These are phyloP conservation scores for Collybiopsis luxurians DNA, from an alignment of 768 basidiomycete species.

Conservation along the genomic window DNA sequence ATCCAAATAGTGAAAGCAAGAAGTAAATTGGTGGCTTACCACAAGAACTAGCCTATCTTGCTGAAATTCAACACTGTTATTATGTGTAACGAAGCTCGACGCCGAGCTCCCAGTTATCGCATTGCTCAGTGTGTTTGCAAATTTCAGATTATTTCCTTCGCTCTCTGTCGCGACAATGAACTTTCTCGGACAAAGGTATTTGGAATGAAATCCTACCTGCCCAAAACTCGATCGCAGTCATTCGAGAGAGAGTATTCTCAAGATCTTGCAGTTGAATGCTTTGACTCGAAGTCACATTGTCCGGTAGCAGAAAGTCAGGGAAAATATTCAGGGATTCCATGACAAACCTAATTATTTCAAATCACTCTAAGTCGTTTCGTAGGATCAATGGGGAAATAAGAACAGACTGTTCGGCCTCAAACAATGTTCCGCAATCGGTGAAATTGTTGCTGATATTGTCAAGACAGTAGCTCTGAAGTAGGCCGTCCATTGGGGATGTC, in stretches of 20 bases:
- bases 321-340: conserved; percentile 6
- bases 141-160: conserved; percentile 1
- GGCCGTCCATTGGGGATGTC: neutral
- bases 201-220: neutral
- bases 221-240: conserved; percentile 7
- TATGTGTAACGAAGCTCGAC: neutral
- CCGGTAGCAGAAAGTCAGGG: neutral
- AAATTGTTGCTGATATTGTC: neutral
- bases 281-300: neutral
- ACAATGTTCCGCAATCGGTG: neutral
- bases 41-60: neutral
- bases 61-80: neutral
- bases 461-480: neutral
- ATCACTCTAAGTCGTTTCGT: no score
- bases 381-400: neutral
- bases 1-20: neutral
- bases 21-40: neutral
- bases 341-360: neutral
- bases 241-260: conserved; percentile 6
- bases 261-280: neutral
- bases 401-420: conserved; percentile 4
- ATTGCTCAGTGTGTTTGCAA: neutral
- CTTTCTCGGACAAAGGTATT: neutral
- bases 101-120: no score
- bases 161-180: neutral